Evolutionary conservation across 164 flowering plant species (phyloP).

Genomic region (Macadamia tetraphylla): DNA sequence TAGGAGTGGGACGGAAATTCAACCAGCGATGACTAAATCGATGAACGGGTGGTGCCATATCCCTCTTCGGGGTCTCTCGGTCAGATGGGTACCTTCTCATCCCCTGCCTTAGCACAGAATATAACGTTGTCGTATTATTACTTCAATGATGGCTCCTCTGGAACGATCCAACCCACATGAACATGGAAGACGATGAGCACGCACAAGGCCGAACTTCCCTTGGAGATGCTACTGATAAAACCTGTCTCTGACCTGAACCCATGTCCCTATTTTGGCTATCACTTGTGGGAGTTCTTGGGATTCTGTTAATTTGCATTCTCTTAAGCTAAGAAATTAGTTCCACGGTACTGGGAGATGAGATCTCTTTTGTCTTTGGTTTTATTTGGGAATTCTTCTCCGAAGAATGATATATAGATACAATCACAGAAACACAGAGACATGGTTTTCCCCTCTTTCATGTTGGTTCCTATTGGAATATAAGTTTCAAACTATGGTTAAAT

Average conservation of each 20-base stretch:
- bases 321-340: not conserved
- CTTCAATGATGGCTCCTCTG: conserved; percentile 14
- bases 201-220: not conserved
- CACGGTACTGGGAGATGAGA: too few species aligned
- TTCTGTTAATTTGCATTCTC: not conserved
- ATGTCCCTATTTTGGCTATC: not conserved
- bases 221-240: conserved; percentile 4
- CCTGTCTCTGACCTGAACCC: not conserved
- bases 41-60: conserved; percentile 41
- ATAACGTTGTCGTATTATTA: conserved; percentile 15
- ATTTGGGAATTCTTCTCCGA: not conserved
- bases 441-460: not conserved
- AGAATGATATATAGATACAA: not conserved
- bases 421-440: too few species aligned
- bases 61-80: conserved; percentile 48
- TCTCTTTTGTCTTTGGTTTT: too few species aligned
- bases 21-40: conserved; percentile 32
- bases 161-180: conserved; percentile 12
- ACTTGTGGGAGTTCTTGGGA: not conserved
- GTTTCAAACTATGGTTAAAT: too few species aligned
- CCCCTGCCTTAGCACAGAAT: too few species aligned
- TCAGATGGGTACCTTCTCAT: conserved; percentile 19
- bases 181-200: conserved; percentile 12
- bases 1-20: conserved; percentile 58
- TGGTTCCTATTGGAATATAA: too few species aligned